Evolutionary conservation across 352 stramenopile species (phyloP), one percentile per base, ranked within the genome.

Genomic region (Phytophthora citricola): DNA sequence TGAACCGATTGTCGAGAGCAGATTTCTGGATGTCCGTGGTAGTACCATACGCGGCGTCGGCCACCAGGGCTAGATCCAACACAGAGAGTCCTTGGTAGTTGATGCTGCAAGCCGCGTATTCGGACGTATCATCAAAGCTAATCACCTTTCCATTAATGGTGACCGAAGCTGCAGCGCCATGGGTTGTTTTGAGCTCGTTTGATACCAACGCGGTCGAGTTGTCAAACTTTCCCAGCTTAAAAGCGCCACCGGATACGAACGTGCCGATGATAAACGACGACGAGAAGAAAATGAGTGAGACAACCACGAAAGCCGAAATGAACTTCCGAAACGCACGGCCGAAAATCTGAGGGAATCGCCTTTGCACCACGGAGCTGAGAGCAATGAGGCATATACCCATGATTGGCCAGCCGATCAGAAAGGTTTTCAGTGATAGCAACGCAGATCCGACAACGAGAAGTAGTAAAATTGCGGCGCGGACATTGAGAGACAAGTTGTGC

Each of bases 221-320:
- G 4, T 71, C 65, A 46, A 79, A 85, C 14, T 71, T 27, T 1
- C 73, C 79, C 4, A 94, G 66, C 59, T 80, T 69, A 54, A 94
- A 92, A 1, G 70, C 76, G 8, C 81, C 85, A 43, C 68, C 83
- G 12, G 85, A 82, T 29, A 75, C 60, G 38, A 94, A 91, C 4
- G 84, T 91, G 10, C 85, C 85, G 51, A 94, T 90, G 38, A 92
- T 71, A 47, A 88, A 82, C 31, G 84, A 86, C 14, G 84, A 91
- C 26, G 84, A 91, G 69, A 94, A 94, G 68, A 94, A 94, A 31
- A 94, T 68, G 43, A 94, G 71, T 59, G 85, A 94, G 47, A 94
- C 70, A 17, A 91, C 24, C 41, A 92, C 82, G 51, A 94, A 94
- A 36, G 71, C 54, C 3, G 71, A 80, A 76, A 94, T 85, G 40